Evolutionary conservation across 1,284 basidiomycete genomes (phyloP).

Genomic region (Butyriboletus appendiculatus): DNA sequence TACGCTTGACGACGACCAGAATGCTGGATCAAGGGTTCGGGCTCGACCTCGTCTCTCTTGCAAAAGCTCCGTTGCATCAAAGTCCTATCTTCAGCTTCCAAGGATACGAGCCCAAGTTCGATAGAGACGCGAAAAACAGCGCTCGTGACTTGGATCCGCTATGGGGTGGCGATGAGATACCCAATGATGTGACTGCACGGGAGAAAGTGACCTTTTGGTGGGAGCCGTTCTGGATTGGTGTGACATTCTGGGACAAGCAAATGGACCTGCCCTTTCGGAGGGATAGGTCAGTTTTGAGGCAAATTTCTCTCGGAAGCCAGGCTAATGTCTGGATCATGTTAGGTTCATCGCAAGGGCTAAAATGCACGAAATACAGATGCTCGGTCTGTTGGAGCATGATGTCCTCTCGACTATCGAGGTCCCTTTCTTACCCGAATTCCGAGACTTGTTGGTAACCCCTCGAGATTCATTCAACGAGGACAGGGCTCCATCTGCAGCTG

Average conservation of each 20-base stretch:
- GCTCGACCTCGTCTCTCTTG: constrained; percentile 87
- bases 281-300: constrained; percentile 58
- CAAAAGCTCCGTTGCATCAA: constrained; percentile 92
- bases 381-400: constrained; percentile 88
- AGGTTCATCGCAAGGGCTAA: constrained; percentile 89
- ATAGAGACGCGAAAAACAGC: constrained; percentile 47
- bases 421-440: constrained; percentile 61
- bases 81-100: constrained; percentile 88
- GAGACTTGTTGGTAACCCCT: constrained; percentile 32
- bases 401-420: constrained; percentile 85
- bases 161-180: constrained; percentile 72
- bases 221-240: constrained; percentile 84
- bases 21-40: constrained; percentile 94
- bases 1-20: constrained; percentile 93
- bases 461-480: constrained; percentile 34
- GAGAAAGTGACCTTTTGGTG: constrained; percentile 72
- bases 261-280: constrained; percentile 85
- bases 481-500: constrained; percentile 43
- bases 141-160: constrained; percentile 69
- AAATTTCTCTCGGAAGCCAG: background rate
- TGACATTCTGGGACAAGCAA: constrained; percentile 83
- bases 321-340: constrained; percentile 3
- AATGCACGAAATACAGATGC: constrained; percentile 95
- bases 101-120: constrained; percentile 52
- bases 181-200: constrained; percentile 35